A percentile compares a stretch with the other conserved stretches of the same genome.
These are phyloP conservation scores for Fusarium mundagurra DNA, from an alignment of 2,329 filamentous ascomycete species.

Conservation along the genomic window DNA sequence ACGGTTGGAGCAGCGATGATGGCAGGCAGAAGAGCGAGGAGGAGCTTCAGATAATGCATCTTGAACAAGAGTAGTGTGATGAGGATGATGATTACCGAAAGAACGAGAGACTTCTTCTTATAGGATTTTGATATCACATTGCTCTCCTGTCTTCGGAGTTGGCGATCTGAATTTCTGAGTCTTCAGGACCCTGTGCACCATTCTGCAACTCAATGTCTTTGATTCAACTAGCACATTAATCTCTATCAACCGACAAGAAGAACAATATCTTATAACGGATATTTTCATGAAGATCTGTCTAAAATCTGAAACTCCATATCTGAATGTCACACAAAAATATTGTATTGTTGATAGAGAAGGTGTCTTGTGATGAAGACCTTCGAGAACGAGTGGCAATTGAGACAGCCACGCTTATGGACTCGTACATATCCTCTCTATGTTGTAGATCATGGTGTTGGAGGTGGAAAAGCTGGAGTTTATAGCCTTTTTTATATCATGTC, in stretches of 20 bases:
- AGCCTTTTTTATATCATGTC: background rate
- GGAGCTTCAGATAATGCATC: slow-evolving; percentile 32
- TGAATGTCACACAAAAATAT: background rate
- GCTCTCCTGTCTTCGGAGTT: background rate
- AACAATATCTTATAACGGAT: background rate
- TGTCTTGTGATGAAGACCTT: background rate
- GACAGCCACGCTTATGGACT: slow-evolving; percentile 10
- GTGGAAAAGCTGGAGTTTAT: background rate
- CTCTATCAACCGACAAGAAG: background rate
- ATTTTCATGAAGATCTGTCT: background rate
- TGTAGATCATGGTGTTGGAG: background rate
- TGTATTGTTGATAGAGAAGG: background rate
- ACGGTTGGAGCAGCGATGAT: slow-evolving; percentile 17
- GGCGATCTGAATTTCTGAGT: background rate
- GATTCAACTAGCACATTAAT: slow-evolving; percentile 26
- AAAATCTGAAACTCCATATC: slow-evolving; percentile 6
- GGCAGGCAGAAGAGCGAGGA: slow-evolving; percentile 32
- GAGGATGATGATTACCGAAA: background rate
- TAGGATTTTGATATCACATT: background rate
- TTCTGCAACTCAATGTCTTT: slow-evolving; percentile 30
- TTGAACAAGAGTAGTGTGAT: slow-evolving; percentile 1
- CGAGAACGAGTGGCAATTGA: slow-evolving; percentile 13
- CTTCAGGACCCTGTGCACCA: background rate
- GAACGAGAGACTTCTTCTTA: background rate
- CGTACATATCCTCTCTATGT: background rate